Evolutionary conservation across 345 rosid species (phyloP), one percentile per base, ranked within the genome.

Genomic region (Acer yangbiense): DNA sequence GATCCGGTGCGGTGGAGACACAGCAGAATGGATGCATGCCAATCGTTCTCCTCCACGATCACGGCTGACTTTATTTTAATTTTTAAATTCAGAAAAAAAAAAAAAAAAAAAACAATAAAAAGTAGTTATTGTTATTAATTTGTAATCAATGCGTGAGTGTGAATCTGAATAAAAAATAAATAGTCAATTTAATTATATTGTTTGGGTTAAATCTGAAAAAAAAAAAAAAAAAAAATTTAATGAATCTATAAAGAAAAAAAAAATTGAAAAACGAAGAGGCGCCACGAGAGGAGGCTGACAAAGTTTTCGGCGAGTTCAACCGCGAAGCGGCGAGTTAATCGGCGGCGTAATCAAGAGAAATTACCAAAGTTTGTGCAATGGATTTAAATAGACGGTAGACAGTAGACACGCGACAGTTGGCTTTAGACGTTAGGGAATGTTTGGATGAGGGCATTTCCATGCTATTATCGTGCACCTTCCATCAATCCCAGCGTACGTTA

Each of bases 1-100:
- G 69, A 74, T 62, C 69, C 7, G 44, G 44, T 16, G 11, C 29
- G 52, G 61, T 25, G 27, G 77, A 50, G 16, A 13, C 77, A 8
- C 77, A 75, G 71, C 77, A n/a, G 29, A 32, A 48, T 20, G 71
- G 14, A 65, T 54, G 64, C 77, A 65, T 65, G 70, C 21, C 39
- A 48, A 39, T 72, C 66, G 9, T 52, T 16, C 12, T 32, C 55
- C 76, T 4, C 52, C 55, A 50, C 39, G 9, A 52, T 48, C 55
- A 52, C 21, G 74, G 44, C 16, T 8, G 32, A 23, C 14, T 70
- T 8, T n/a, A 67, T 67, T 67, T 7, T 39, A 2, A 39, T 39
- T 66, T 43, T 43, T 43, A 7, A 43, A 43, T 43, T 43, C 46
- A 9, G 46, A 43, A 43, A 43, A 43, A 43, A 43, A 1, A 43